phyloP scores from a whole-genome alignment of 768 basidiomycete genomes.

The Leccinum imitatum region DNA sequence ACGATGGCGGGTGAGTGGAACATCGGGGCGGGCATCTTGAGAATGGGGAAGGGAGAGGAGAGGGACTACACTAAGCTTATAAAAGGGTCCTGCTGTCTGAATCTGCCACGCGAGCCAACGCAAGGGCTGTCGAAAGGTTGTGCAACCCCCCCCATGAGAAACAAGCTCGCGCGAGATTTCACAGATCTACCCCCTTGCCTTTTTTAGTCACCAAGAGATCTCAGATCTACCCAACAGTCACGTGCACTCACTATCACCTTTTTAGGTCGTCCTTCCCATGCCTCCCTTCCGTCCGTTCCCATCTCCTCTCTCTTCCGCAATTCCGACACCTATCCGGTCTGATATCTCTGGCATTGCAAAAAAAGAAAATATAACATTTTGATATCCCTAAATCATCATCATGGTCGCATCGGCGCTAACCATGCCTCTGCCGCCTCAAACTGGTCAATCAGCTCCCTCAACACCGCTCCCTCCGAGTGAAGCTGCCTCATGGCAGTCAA shows the following conservation, averaged over 20 bases:
- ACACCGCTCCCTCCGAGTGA: constrained; percentile 76
- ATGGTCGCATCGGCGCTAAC: constrained; percentile 90
- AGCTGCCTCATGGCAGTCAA: constrained; percentile 88
- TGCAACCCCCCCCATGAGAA: constrained; percentile 20
- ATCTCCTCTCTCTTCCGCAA: constrained; percentile 15
- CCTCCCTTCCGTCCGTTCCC: constrained; percentile 14
- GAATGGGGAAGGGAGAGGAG: constrained; percentile 15
- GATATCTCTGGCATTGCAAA: not conserved
- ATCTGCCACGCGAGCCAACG: constrained; percentile 31
- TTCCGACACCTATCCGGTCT: constrained; percentile 10
- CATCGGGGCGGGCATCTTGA: constrained; percentile 24
- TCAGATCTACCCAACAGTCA: constrained; percentile 24
- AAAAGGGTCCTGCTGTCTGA: constrained; percentile 6
- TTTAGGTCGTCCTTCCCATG: constrained; percentile 17
- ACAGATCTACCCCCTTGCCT: not conserved
- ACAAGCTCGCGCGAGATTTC: constrained; percentile 23
- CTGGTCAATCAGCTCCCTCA: constrained; percentile 87
- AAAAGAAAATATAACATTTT: not conserved
- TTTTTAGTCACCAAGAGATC: constrained; percentile 11
- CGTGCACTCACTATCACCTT: constrained; percentile 22
- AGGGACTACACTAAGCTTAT: constrained; percentile 16
- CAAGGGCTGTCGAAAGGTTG: constrained; percentile 7
- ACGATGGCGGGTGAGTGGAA: constrained; percentile 24
- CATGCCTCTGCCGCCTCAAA: constrained; percentile 96
- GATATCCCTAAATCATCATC: constrained; percentile 42